Evolutionary conservation across 352 stramenopile genomes (phyloP).

Genomic region (Halophytophthora polymorphica): DNA sequence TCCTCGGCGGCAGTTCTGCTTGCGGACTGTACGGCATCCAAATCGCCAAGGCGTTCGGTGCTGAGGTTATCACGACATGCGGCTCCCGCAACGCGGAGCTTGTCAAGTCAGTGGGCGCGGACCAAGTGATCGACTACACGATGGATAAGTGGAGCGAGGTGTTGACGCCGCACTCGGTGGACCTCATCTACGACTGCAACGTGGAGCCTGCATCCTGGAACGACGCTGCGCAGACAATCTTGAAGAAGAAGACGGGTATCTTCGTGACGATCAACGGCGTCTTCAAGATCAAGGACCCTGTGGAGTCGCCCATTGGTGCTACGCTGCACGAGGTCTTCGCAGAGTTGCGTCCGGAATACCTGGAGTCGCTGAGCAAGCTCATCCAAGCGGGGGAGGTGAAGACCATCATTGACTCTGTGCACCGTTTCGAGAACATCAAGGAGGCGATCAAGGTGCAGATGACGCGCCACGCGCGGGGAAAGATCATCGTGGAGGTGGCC

Average conservation of each 20-base stretch:
- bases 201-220: conserved; percentile 18
- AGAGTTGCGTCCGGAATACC: no score
- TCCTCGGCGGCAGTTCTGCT: conserved; percentile 43
- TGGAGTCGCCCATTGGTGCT: conserved; percentile 47
- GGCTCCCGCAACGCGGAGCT: conserved; percentile 37
- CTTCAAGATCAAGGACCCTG: conserved; percentile 20
- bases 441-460: conserved; percentile 41
- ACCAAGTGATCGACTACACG: conserved; percentile 56
- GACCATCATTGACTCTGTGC: conserved; percentile 24
- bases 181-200: conserved; percentile 19
- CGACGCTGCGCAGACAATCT: conserved; percentile 13
- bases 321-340: not conserved
- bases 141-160: conserved; percentile 20
- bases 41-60: conserved; percentile 42
- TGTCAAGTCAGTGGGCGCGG: conserved; percentile 28
- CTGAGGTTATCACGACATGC: conserved; percentile 41
- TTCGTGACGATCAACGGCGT: conserved; percentile 21
- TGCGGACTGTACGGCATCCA: conserved; percentile 42
- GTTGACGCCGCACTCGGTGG: conserved; percentile 10
- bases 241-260: conserved; percentile 16
- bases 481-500: conserved; percentile 45
- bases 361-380: conserved; percentile 13
- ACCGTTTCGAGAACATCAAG: conserved; percentile 34
- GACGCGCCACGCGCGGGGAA: conserved; percentile 41
- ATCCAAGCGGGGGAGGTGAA: conserved; percentile 21